Evolutionary conservation across 148 eudicot genomes (phyloP), one percentile per base, ranked within the genome.

Genomic region (Cornus controversa): DNA sequence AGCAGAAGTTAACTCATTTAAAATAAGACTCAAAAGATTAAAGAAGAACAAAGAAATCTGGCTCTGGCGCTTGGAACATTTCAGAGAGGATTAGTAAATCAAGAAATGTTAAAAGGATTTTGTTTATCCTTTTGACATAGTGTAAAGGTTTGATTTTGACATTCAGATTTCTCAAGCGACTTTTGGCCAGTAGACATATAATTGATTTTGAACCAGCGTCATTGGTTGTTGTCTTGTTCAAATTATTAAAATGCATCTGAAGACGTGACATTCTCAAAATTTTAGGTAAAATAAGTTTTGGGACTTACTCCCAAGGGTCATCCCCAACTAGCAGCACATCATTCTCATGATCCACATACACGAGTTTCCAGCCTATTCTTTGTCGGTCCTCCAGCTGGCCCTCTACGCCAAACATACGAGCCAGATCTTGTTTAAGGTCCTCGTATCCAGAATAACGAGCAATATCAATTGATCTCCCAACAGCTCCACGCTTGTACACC

Each of bases 401-500:
- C 85, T 91, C 99, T 80, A 96, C 86, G 70, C 99, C 99, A 78
- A 96, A 96, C 83, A 93, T 90, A 60, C 99, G 94, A 71, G 99
- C 98, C 57, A 96, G 85, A 80, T 93, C 99, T 77, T 91, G 92
- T 79, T 93, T 96, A 42, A 96, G 97, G 75, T 90, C 98, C 36
- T 93, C 99, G 63, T 96, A 96, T 63, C 90, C 97, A 4, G 93
- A 85, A 75, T 96, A 96, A 73, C 95, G 91, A 34, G 91, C 71
- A 63, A 96, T 93, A 79, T 96, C 99, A 62, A 96, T 90, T 58
- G 98, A 93, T 86, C 99, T 89, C 78, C 99, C 99, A 47, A 96
- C 99, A 57, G 99, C 99, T 84, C 97, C 99, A 63, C 98, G 97
- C 82, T 96, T 96, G 88, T 96, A 92, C 18, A 93, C 99, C 99